Evolutionary conservation across 352 stramenopile species (phyloP), one percentile per base, ranked within the genome.

Genomic region (Phytophthora meadii): DNA sequence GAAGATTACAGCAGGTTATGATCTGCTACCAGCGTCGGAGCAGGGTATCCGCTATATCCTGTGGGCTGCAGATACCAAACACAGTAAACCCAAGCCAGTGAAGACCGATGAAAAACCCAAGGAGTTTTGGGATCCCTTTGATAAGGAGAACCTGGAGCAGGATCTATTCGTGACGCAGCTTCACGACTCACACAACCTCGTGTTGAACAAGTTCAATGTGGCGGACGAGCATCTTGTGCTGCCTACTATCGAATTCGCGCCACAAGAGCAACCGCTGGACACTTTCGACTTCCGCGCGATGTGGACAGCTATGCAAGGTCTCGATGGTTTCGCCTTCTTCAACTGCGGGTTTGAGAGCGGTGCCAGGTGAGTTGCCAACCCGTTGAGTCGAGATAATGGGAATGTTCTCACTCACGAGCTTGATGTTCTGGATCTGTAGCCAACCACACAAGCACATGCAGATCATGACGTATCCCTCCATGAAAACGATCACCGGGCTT

Each of bases 401-500:
- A 37, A 52, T 65, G 30, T 17, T 52, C n/a, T 14, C 52, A 54
- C 36, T 66, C 24, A 70, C 51, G 9, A 14, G 4, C 24, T 19
- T 44, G 39, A 39, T 72, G 11, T 48, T 69, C 5, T 66, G 41
- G 12, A 60, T 62, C 22, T 5, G 39, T 55, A 94, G 84, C 53
- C 87, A 94, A 65, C 84, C 87, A n/a, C 84, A 92, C 70, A 94
- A 94, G 56, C 87, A 94, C 76, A 92, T 94, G 84, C 87, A 94
- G 65, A 81, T 93, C 47, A 94, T 92, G 57, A 91, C 87, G 60
- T 92, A 90, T 67, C 67, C 79, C 46, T 93, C 82, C 25, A 79
- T 93, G 50, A 80, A 85, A 69, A 55, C 41, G 24, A 88, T 88
- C 60, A 90, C 79, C 5, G 74, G 73, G 3, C 65, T 81, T 7